A percentile compares a stretch with the other conserved stretches of the same genome.
These are phyloP conservation scores for Gracilaria caudata DNA, from an alignment of 23 red algal genomes.

Conservation along the genomic window DNA sequence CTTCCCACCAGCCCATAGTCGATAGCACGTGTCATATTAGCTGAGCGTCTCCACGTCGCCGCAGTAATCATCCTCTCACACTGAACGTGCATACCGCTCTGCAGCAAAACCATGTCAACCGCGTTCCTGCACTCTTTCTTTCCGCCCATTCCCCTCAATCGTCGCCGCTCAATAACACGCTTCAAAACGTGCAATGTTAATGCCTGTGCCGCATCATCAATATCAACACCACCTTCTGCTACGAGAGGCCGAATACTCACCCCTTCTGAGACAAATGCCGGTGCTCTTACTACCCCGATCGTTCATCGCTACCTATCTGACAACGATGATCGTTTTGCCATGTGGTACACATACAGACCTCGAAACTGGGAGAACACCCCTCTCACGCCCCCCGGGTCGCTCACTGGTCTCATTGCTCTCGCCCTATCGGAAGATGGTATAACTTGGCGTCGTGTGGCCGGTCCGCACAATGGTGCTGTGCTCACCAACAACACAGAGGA, in stretches of 20 bases:
- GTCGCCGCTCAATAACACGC: not conserved
- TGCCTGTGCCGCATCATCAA: not conserved
- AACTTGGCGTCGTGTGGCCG: conserved; percentile 47
- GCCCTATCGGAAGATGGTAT: conserved; percentile 68
- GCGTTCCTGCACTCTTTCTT: not conserved
- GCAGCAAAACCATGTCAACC: not conserved
- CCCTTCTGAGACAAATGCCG: conserved; percentile 6
- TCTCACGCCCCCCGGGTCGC: conserved; percentile 28
- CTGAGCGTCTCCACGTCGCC: not conserved
- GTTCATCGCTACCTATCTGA: conserved; percentile 47
- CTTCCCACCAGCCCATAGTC: not conserved
- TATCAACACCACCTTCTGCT: not conserved
- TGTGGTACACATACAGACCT: conserved; percentile 63
- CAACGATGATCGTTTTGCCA: conserved; percentile 33
- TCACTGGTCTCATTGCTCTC: conserved; percentile 60
- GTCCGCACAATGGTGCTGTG: conserved; percentile 53
- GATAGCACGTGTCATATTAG: not conserved
- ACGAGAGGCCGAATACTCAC: not conserved
- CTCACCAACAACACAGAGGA: conserved; percentile 70
- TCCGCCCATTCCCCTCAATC: not conserved
- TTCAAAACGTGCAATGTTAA: not conserved
- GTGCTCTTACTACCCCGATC: conserved; percentile 26
- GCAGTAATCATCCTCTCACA: not conserved
- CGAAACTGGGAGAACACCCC: conserved; percentile 16
- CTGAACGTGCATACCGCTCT: not conserved